Conservation (phyloP, 2,329 filamentous ascomycete species). For the Penicillium sp. region DNA sequence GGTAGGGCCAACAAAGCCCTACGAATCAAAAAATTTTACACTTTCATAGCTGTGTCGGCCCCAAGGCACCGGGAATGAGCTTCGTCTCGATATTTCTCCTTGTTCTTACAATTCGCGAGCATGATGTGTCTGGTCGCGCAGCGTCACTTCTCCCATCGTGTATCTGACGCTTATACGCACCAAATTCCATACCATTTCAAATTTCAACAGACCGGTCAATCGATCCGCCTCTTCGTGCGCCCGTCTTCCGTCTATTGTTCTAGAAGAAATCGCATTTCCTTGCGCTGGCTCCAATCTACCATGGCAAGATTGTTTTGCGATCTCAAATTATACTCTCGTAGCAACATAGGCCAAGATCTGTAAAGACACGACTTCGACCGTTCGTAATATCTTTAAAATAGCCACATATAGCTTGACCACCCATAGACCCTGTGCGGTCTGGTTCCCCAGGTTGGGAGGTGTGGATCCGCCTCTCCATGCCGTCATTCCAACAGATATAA, state of each 20-base stretch:
- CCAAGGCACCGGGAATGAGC: conserved; percentile 26
- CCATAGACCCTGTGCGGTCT: background rate
- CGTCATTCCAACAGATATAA: background rate
- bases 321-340: background rate
- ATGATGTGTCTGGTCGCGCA: conserved; percentile 31
- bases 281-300: conserved; percentile 27
- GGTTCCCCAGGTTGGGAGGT: conserved; percentile 2
- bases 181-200: conserved; percentile 37
- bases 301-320: conserved; percentile 16
- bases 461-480: conserved; percentile 1
- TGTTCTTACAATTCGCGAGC: conserved; percentile 25
- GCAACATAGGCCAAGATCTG: background rate
- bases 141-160: conserved; percentile 33
- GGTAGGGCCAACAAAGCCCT: conserved; percentile 39
- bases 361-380: background rate
- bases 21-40: conserved; percentile 39
- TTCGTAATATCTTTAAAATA: background rate
- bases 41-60: conserved; percentile 30
- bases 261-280: conserved; percentile 24
- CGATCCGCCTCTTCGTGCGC: conserved; percentile 15
- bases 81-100: conserved; percentile 17
- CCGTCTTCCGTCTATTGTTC: conserved; percentile 13
- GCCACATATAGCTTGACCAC: background rate
- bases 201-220: conserved; percentile 23
- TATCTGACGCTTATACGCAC: conserved; percentile 39